A percentile compares a stretch with the other conserved stretches of the same genome.
Evolutionary conservation across 169 alveolate genomes (phyloP).

Genomic region (Cyclospora cayetanensis): DNA sequence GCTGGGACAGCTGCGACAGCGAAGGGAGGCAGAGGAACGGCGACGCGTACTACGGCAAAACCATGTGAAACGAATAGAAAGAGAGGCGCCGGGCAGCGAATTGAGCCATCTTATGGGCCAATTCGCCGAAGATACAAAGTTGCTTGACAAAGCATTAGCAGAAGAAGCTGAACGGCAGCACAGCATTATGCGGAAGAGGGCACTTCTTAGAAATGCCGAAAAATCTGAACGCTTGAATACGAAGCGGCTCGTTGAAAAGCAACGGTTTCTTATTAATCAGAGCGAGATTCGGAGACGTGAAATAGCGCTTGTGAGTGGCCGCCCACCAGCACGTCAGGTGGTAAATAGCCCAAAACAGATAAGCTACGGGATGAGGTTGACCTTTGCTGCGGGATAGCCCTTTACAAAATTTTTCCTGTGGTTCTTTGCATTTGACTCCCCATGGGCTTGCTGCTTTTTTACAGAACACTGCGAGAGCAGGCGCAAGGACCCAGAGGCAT

Average conservation of each 20-base stretch:
- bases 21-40: conserved; percentile 5
- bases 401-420: too few species aligned
- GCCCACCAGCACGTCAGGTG: too few species aligned
- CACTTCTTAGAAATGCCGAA: conserved; percentile 19
- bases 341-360: too few species aligned
- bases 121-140: conserved; percentile 1
- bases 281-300: conserved; percentile 36
- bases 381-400: too few species aligned
- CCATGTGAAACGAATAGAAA: conserved; percentile 25
- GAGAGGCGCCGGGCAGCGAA: conserved; percentile 15
- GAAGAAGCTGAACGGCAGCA: conserved; percentile 38
- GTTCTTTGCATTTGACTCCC: too few species aligned
- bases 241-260: conserved; percentile 44
- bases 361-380: too few species aligned
- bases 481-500: conserved; percentile 9
- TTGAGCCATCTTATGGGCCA: conserved; percentile 28
- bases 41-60: conserved; percentile 40
- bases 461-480: conserved; percentile 37
- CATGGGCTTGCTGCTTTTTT: background rate
- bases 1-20: conserved; percentile 44
- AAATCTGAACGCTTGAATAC: background rate
- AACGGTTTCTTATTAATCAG: conserved; percentile 47
- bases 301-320: conserved; percentile 4
- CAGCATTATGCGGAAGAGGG: background rate
- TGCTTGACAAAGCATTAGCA: conserved; percentile 47